Evolutionary conservation across 129 eudicot genomes (phyloP).

Genomic region (Arctium minus): DNA sequence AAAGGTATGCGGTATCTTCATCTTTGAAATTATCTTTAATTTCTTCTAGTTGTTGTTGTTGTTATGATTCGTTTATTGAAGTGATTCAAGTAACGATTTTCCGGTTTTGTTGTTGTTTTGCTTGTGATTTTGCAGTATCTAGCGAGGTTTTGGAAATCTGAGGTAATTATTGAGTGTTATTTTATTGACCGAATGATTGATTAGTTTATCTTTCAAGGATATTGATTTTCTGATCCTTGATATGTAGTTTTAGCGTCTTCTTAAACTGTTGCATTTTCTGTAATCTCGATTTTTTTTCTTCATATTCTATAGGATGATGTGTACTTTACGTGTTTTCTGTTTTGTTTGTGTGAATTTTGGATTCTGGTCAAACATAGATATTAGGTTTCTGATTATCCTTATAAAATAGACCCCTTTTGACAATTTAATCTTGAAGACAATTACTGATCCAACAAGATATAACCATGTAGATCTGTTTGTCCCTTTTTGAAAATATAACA

Average conservation of each 20-base stretch:
- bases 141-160: constrained; percentile 4
- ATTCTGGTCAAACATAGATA: constrained; percentile 10
- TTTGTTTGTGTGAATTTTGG: neutral
- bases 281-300: neutral
- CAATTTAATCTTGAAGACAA: no score
- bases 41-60: neutral
- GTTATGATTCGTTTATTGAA: neutral
- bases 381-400: neutral
- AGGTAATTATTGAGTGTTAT: constrained; percentile 5
- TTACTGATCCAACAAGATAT: no score
- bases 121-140: constrained; percentile 23
- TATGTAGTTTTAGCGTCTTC: neutral
- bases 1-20: constrained; percentile 1
- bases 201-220: neutral
- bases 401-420: no score
- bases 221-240: neutral
- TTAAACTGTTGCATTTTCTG: constrained; percentile 3
- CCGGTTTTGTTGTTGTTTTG: neutral
- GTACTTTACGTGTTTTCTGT: neutral
- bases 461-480: no score
- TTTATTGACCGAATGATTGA: neutral
- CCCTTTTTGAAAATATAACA: no score
- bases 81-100: constrained; percentile 11
- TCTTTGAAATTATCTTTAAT: neutral
- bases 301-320: neutral